Conservation (phyloP, 345 rosid species). For the Pseudoturritis turrita region DNA sequence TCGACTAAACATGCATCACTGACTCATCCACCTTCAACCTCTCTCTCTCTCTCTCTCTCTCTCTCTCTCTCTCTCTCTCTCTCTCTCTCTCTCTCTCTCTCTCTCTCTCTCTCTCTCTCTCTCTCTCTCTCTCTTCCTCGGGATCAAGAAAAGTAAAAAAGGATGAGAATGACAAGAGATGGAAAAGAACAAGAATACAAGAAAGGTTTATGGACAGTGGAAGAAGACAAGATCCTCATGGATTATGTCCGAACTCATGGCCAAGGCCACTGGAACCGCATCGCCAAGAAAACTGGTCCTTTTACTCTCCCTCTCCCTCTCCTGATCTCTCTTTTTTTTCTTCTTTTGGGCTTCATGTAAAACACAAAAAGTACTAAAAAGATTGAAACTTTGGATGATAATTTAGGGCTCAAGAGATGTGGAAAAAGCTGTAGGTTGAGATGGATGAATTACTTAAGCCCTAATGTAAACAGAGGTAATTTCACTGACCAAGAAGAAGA, state of each 20-base stretch:
- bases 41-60: constrained; percentile 9
- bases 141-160: constrained; percentile 20
- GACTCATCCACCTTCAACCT: constrained; percentile 12
- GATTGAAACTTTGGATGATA: neutral
- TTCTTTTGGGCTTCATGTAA: neutral
- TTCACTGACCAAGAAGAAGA: constrained; percentile 58
- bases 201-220: constrained; percentile 59
- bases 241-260: constrained; percentile 49
- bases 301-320: neutral
- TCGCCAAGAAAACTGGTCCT: constrained; percentile 46
- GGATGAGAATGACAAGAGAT: constrained; percentile 24
- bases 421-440: constrained; percentile 67
- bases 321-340: neutral
- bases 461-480: constrained; percentile 41
- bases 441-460: constrained; percentile 62
- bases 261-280: constrained; percentile 55
- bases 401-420: constrained; percentile 51
- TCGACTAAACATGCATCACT: constrained; percentile 22
- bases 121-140: constrained; percentile 3
- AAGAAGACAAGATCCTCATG: constrained; percentile 55
- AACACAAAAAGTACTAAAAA: neutral
- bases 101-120: neutral
- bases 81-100: no score
- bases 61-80: constrained; percentile 1
- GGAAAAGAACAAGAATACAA: constrained; percentile 34